Percentiles rank a stretch among this genome's conserved stretches.
These are phyloP conservation scores for Exophiala sideris DNA, from an alignment of 2,329 filamentous ascomycete species.

Conservation along the genomic window DNA sequence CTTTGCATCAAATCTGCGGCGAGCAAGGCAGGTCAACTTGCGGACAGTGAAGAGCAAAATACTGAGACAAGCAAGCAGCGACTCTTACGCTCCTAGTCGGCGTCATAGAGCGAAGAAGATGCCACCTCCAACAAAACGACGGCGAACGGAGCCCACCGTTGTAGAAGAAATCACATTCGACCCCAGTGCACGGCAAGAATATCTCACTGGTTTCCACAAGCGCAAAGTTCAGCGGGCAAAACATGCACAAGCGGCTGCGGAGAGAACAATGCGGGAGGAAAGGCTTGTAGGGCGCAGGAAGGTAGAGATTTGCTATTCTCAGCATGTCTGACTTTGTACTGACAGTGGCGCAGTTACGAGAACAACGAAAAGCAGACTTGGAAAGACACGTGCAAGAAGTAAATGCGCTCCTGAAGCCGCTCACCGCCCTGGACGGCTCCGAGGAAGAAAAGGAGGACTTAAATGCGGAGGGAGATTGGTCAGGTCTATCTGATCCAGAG, in stretches of 20 bases:
- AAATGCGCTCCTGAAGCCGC: slow-evolving; percentile 64
- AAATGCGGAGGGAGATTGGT: slow-evolving; percentile 56
- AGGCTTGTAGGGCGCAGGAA: slow-evolving; percentile 69
- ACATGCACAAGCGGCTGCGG: slow-evolving; percentile 76
- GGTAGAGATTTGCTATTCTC: slow-evolving; percentile 49
- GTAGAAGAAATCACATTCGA: slow-evolving; percentile 87
- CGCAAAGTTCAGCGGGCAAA: slow-evolving; percentile 83
- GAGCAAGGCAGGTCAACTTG: too few relatives aligned
- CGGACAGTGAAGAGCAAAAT: too few relatives aligned
- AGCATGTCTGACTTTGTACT: slow-evolving; percentile 3
- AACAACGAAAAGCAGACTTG: slow-evolving; percentile 76
- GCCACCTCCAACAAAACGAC: slow-evolving; percentile 61
- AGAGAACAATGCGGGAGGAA: slow-evolving; percentile 73
- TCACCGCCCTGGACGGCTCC: slow-evolving; percentile 45
- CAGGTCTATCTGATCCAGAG: slow-evolving; percentile 57
- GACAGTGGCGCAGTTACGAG: slow-evolving; percentile 62
- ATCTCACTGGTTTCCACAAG: slow-evolving; percentile 94
- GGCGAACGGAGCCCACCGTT: slow-evolving; percentile 55
- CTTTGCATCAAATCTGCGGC: too few relatives aligned
- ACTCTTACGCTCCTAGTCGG: too few relatives aligned
- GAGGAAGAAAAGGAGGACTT: slow-evolving; percentile 45
- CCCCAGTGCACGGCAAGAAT: slow-evolving; percentile 72
- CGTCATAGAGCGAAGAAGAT: slow-evolving; percentile 34
- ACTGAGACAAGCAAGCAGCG: too few relatives aligned
- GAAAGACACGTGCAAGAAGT: slow-evolving; percentile 78